Base-by-base conservation (phyloP, 352 stramenopile species). In the Phytopythium aichiense region DNA sequence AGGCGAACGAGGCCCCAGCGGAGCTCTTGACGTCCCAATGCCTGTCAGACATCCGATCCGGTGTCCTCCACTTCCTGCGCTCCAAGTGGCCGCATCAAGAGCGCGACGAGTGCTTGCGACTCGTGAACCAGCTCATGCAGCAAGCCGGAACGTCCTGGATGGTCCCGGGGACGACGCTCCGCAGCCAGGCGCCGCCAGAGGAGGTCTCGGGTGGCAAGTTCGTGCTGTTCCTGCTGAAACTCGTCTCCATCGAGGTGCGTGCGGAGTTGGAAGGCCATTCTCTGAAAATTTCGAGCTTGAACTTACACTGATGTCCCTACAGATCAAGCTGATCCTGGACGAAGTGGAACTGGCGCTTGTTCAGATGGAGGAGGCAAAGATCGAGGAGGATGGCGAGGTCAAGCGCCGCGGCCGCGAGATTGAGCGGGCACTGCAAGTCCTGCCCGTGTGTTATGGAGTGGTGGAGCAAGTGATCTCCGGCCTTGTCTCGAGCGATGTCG, bases 311-410 rank as follows among this genome's bases (percentile, higher is more conserved):
- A 1, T 51, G 55, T 38, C 22, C 38, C 43, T 45, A 42, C 55
- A 92, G 82, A 89, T 90, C 62, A 95, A 95, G 50, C 68, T 95
- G 30, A 89, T 94, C 76, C 58, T 95, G 15, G 87, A 95, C 49
- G 87, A 95, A 60, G 81, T 89, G 5, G 84, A 94, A 61, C 63
- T 88, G 1, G 76, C 76, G 0, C 59, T 92, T 30, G 69, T 95
- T 38, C 71, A 88, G 63, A 72, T 89, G 59, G 81, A 91, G n/a
- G 81, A 89, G 15, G 45, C 71, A 5, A 68, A 77, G 11, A 63
- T 89, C 12, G 71, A 85, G 31, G 57, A 68, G 7, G 67, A 84
- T 13, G 68, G 81, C 1, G 81, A 92, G 54, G 48, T 61, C 0
- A 54, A 75, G 35, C 80, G 79, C 0, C 81, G 81, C 37, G 63